Evolutionary conservation across 768 basidiomycete genomes (phyloP), one percentile per base, ranked within the genome.

Genomic region (Mycena chlorophos): DNA sequence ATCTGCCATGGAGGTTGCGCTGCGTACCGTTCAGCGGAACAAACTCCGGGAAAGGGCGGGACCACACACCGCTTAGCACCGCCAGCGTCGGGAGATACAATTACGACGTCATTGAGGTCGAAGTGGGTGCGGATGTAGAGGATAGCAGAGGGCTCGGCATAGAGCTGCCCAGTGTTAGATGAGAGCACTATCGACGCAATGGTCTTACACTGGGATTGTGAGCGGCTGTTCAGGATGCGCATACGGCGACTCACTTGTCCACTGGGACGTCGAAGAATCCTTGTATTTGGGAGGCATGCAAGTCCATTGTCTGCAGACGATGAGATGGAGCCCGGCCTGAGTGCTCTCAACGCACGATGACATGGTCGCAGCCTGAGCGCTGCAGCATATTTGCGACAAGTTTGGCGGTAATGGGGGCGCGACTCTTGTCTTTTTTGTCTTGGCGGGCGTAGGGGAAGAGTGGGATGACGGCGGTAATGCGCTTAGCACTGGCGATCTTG

Each of bases 261-360:
- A 98, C 96, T 6, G 97, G 97, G 40, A 98, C 95, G 72, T 98
- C 96, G 72, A 99, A 99, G 78, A 99, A 99, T 5, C 97, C 97
- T 75, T 99, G 97, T 60, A 99, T 98, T 69, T 99, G 97, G 2
- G 94, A 96, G 28, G 97, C 97, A 69, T 99, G 96, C 56, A 98
- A 78, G 75, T 99, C 97, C 94, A 98, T 97, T 8, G 96, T 98
- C 93, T 95, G n/a, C n/a, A n/a, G n/a, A n/a, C n/a, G n/a, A n/a
- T n/a, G n/a, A n/a, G n/a, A n/a, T n/a, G n/a, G n/a, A n/a, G n/a
- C n/a, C n/a, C n/a, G n/a, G 17, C 14, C 6, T 19, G 27, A 37
- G 27, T 42, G 29, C 16, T 17, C 29, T 51, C 13, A 46, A 34
- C 91, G 73, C 69, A 95, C 93, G 57, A 98, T 96, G 68, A 98